These are phyloP conservation scores for Ascochyta clinopodiicola DNA, from an alignment of 2,329 filamentous ascomycete species.

Conservation along the genomic window DNA sequence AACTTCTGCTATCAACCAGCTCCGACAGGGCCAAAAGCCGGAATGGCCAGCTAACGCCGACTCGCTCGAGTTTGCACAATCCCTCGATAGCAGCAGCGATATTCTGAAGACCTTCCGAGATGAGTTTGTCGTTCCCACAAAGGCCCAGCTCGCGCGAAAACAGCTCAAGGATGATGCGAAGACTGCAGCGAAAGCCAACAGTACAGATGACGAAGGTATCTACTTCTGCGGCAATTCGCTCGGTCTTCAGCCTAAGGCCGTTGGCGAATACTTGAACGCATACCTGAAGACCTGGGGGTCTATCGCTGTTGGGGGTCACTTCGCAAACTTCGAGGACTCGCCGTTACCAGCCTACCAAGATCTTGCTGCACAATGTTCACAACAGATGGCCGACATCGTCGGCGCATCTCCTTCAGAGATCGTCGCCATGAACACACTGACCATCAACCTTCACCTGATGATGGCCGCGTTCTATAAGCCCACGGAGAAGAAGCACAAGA, in stretches of 20 bases:
- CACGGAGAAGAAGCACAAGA: slow-evolving; percentile 70
- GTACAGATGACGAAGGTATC: slow-evolving; percentile 59
- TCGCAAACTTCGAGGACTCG: slow-evolving; percentile 70
- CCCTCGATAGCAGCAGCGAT: slow-evolving; percentile 40
- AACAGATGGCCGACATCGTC: slow-evolving; percentile 73
- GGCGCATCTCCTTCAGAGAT: slow-evolving; percentile 76
- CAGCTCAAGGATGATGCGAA: slow-evolving; percentile 49
- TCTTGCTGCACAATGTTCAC: slow-evolving; percentile 74
- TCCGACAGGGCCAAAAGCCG: slow-evolving; percentile 40
- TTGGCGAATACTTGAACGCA: slow-evolving; percentile 68
- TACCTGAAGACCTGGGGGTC: slow-evolving; percentile 84
- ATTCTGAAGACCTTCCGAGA: slow-evolving; percentile 57
- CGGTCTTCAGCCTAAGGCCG: slow-evolving; percentile 77
- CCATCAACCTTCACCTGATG: slow-evolving; percentile 80
- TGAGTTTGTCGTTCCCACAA: slow-evolving; percentile 79
- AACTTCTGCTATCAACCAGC: slow-evolving; percentile 30
- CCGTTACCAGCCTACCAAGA: slow-evolving; percentile 77
- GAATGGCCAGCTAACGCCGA: slow-evolving; percentile 33
- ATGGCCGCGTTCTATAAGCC: slow-evolving; percentile 85
- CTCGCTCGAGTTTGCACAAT: slow-evolving; percentile 34
- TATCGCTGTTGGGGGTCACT: slow-evolving; percentile 84
- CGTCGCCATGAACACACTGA: slow-evolving; percentile 86
- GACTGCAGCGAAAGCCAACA: slow-evolving; percentile 34
- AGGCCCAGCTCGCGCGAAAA: slow-evolving; percentile 71
- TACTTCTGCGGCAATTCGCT: slow-evolving; percentile 93